phyloP scores from a whole-genome alignment of 352 stramenopile genomes.

The Globisporangium uncinulatum region DNA sequence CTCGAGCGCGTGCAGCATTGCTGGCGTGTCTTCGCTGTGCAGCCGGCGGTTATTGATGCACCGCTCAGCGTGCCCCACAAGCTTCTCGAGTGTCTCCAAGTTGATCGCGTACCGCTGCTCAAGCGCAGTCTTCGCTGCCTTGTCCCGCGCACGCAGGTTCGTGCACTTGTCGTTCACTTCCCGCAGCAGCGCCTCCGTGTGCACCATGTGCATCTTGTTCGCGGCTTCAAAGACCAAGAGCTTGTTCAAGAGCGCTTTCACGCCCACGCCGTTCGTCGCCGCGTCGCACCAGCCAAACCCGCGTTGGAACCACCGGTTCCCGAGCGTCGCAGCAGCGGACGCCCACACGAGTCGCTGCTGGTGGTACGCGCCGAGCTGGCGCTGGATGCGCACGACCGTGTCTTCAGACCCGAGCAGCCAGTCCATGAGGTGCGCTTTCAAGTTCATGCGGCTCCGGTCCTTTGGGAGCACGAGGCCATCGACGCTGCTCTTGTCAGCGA shows the following conservation, averaged over 20 bases:
- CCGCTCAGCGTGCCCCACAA: conserved; percentile 47
- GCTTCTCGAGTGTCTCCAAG: conserved; percentile 35
- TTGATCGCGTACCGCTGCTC: conserved; percentile 37
- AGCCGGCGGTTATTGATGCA: conserved; percentile 75
- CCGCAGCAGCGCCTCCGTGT: conserved; percentile 46
- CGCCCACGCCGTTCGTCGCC: conserved; percentile 44
- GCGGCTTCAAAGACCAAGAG: conserved; percentile 54
- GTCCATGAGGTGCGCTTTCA: conserved; percentile 46
- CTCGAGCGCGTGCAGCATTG: conserved; percentile 55
- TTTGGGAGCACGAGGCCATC: conserved; percentile 42
- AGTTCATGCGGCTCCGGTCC: conserved; percentile 27
- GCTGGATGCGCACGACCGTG: conserved; percentile 36
- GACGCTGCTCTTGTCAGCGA: conserved; percentile 30
- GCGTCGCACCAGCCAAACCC: conserved; percentile 64
- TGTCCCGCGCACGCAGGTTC: conserved; percentile 39
- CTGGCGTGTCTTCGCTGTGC: conserved; percentile 59
- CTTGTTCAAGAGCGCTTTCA: conserved; percentile 50
- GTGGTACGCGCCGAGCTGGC: conserved; percentile 38
- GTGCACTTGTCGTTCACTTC: conserved; percentile 63
- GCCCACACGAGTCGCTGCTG: conserved; percentile 48
- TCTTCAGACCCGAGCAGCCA: conserved; percentile 61
- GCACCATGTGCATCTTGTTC: conserved; percentile 77
- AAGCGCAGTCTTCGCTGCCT: conserved; percentile 31
- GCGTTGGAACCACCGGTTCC: conserved; percentile 59
- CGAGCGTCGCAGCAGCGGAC: conserved; percentile 49